phyloP scores from a whole-genome alignment of 73 alveolate species.

The Paramecium tetraurelia region DNA sequence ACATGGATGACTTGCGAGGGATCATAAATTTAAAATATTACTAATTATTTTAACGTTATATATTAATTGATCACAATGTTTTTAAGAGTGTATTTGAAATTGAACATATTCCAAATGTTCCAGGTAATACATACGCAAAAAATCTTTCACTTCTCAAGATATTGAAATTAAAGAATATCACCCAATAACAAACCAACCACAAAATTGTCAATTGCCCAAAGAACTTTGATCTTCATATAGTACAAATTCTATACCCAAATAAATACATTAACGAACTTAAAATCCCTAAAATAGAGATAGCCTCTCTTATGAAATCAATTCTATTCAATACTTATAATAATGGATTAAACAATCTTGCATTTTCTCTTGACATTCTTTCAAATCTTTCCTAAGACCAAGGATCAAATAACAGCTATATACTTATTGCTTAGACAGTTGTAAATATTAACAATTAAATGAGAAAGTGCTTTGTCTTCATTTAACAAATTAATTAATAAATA shows the following conservation, averaged over 20 bases:
- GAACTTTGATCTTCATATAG: slow-evolving; percentile 6
- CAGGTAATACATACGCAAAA: not conserved
- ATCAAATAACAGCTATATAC: slow-evolving; percentile 14
- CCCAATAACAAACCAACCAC: not conserved
- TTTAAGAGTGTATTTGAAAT: not conserved
- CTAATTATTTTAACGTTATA: not conserved
- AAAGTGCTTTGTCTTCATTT: not conserved
- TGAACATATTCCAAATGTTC: not conserved
- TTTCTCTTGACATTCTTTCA: slow-evolving; percentile 29
- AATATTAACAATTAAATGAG: not conserved
- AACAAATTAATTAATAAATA: not conserved
- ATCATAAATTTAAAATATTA: not conserved
- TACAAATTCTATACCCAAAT: not conserved
- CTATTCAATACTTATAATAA: not conserved
- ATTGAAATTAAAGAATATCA: not conserved
- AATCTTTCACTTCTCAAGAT: slow-evolving; percentile 34
- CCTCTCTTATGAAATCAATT: slow-evolving; percentile 21
- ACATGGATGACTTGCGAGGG: slow-evolving; percentile 27
- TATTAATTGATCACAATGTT: slow-evolving; percentile 26
- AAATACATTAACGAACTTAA: not conserved
- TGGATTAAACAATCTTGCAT: slow-evolving; percentile 51
- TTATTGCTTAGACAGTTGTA: not conserved
- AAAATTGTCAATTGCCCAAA: slow-evolving; percentile 21
- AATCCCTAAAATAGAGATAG: slow-evolving; percentile 13
- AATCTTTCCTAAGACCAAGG: slow-evolving; percentile 44